Conservation (phyloP, 2,329 filamentous ascomycete species). For the Incumbomyces delicatus region DNA sequence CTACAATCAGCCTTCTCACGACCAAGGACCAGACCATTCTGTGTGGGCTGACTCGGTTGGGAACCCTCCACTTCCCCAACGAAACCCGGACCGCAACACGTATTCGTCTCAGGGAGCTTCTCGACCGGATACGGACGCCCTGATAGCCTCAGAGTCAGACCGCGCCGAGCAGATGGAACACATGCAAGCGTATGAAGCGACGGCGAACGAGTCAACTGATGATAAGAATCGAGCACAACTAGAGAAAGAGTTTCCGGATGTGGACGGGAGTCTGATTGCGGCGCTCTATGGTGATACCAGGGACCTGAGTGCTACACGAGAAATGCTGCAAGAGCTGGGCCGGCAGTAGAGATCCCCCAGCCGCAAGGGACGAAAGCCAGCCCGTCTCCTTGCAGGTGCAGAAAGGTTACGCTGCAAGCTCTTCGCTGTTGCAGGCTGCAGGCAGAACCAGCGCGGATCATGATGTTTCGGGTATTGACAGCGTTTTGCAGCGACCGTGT, state of each 20-base stretch:
- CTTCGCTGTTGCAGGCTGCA: too few relatives aligned
- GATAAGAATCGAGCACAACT: conserved; percentile 18
- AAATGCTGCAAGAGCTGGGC: conserved; percentile 20
- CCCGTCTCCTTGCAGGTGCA: too few relatives aligned
- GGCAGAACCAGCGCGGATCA: too few relatives aligned
- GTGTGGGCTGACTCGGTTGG: conserved; percentile 1
- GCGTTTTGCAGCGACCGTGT: too few relatives aligned
- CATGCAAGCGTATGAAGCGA: conserved; percentile 21
- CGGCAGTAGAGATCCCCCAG: conserved; percentile 1
- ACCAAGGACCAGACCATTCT: conserved; percentile 1
- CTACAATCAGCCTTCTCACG: neutral
- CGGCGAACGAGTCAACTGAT: conserved; percentile 14
- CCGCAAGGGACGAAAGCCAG: too few relatives aligned
- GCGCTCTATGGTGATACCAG: conserved; percentile 20
- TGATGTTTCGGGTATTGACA: too few relatives aligned
- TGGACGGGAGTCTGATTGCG: conserved; percentile 21
- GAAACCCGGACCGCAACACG: neutral
- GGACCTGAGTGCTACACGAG: conserved; percentile 16
- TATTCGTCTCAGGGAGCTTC: conserved; percentile 10
- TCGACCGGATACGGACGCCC: conserved; percentile 17
- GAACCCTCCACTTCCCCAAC: conserved; percentile 4
- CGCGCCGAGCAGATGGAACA: conserved; percentile 19
- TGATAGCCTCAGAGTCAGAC: conserved; percentile 14
- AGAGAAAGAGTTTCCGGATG: conserved; percentile 20
- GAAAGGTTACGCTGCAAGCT: too few relatives aligned